Conservation (phyloP, 2,329 filamentous ascomycete species). For the Ambrosiella cleistominuta region DNA sequence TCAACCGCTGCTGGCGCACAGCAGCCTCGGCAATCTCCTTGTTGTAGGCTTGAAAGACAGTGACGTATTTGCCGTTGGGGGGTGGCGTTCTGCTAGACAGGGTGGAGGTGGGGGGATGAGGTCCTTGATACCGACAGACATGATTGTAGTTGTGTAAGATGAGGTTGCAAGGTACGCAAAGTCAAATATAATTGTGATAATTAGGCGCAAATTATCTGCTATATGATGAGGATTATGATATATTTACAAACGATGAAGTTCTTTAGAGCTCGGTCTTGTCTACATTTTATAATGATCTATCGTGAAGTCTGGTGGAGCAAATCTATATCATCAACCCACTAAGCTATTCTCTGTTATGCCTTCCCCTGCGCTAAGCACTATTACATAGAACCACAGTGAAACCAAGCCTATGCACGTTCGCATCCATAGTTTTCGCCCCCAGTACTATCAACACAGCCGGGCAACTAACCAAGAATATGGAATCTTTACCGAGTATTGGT, state of each 20-base stretch:
- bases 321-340: no score
- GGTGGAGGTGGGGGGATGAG: background rate
- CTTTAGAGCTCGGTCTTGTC: no score
- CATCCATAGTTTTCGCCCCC: no score
- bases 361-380: no score
- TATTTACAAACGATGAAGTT: no score
- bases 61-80: constrained; percentile 37
- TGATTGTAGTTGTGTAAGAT: background rate
- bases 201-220: background rate
- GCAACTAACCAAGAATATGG: background rate
- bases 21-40: constrained; percentile 34
- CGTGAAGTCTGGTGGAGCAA: no score
- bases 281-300: no score
- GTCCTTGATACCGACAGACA: background rate
- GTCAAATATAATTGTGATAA: background rate
- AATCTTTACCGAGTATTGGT: background rate
- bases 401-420: no score
- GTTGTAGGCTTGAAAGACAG: constrained; percentile 45
- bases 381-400: no score
- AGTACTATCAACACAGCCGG: no score
- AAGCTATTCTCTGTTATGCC: no score
- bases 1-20: constrained; percentile 31
- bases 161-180: background rate
- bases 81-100: background rate
- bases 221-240: no score